Evolutionary conservation across 2,329 filamentous ascomycete species (phyloP), one percentile per base, ranked within the genome.

Genomic region (Stylonectria norvegica): DNA sequence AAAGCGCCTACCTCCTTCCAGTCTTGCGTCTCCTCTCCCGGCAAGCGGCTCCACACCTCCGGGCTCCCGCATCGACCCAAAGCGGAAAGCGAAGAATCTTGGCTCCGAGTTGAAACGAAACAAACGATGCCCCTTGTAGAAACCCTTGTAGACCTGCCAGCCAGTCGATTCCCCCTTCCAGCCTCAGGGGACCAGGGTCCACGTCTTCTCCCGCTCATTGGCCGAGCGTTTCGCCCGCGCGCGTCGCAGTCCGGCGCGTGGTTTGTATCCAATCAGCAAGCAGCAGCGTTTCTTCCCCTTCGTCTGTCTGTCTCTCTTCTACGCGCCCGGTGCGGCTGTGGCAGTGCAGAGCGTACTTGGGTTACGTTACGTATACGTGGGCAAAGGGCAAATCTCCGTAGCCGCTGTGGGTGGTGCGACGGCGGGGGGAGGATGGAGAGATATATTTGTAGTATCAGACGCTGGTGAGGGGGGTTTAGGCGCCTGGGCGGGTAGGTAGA

Each of bases 351-450:
- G 7, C 22, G 12, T 25, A 31, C 29, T 31, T 31, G 9, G 29
- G 15, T 8, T 25, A 25, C 7, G 7, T 25, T 12, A 25, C 7
- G 22, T 7, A 25, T 7, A 12, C 12, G 27, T 29, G 27, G 27
- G 5, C 27, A 10, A 14, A 14, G 22, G 22, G n/a, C 27, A 42
- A 34, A 43, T 39, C 28, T 43, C 33, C 43, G 43, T 32, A 46
- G 40, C 43, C 40, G 43, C 43, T 28, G 34, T 29, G 22, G 34
- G 38, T 30, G 39, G 43, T 34, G 31, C 12, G 27, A 29, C 27
- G 27, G 10, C 27, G 7, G 27, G 27, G 27, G 15, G 27, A 12
- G 22, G 22, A 8, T 29, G n/a, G n/a, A n/a, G n/a, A n/a, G n/a
- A n/a, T n/a, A n/a, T n/a, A n/a, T n/a, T n/a, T n/a, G n/a, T n/a